Evolutionary conservation across 768 basidiomycete genomes (phyloP).

Genomic region (Mycena belliarum): DNA sequence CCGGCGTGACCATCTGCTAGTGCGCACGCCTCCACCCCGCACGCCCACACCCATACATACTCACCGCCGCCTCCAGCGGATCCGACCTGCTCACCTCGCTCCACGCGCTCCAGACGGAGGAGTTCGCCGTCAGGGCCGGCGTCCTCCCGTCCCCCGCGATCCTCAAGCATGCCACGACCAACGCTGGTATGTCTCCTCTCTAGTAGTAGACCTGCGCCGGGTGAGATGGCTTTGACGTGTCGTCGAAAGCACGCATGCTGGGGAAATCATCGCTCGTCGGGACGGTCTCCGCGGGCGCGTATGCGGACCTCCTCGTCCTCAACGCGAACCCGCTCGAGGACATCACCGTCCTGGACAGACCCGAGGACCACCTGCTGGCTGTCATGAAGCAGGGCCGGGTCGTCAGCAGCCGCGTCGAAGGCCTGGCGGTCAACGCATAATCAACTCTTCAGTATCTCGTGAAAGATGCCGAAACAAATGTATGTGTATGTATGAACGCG

Average conservation of each 20-base stretch:
- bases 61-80: slow-evolving; percentile 10
- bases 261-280: slow-evolving; percentile 36
- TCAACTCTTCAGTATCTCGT: neutral
- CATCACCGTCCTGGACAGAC: slow-evolving; percentile 41
- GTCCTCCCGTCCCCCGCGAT: slow-evolving; percentile 35
- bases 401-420: slow-evolving; percentile 24
- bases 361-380: slow-evolving; percentile 37
- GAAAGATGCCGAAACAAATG: neutral
- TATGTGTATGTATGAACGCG: neutral
- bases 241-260: slow-evolving; percentile 34
- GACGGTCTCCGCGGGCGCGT: slow-evolving; percentile 33
- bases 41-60: neutral
- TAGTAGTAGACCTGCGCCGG: neutral
- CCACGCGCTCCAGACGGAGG: slow-evolving; percentile 46
- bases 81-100: slow-evolving; percentile 38
- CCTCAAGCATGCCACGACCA: slow-evolving; percentile 43
- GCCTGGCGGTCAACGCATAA: slow-evolving; percentile 19
- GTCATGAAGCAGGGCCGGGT: slow-evolving; percentile 40
- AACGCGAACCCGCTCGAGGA: slow-evolving; percentile 43
- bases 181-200: slow-evolving; percentile 28
- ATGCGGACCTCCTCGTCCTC: slow-evolving; percentile 44
- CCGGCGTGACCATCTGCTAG: slow-evolving; percentile 42
- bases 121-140: slow-evolving; percentile 40
- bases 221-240: neutral
- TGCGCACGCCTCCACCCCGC: too few species aligned